phyloP scores from a whole-genome alignment of 805 yeast species.

The Yarrowia sp. region DNA sequence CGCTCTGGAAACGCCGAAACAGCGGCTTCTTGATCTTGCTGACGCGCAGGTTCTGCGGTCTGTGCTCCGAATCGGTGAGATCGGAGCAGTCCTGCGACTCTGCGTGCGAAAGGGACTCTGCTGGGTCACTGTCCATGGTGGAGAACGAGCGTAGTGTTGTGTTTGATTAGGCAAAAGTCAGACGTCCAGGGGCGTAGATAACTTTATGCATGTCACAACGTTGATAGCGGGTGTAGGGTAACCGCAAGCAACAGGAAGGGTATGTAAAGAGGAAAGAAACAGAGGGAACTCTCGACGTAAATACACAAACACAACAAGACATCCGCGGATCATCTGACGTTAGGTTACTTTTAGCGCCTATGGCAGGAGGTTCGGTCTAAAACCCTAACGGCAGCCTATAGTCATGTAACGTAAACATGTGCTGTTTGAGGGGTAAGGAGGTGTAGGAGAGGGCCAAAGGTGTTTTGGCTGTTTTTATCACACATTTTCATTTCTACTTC shows the following conservation, averaged over 20 bases:
- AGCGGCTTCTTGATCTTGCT: constrained; percentile 2
- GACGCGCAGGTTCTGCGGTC: neutral
- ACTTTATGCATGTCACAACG: constrained; percentile 17
- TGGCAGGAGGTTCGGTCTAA: too few relatives aligned
- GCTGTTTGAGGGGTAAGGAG: too few relatives aligned
- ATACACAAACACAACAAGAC: too few relatives aligned
- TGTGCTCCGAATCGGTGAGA: constrained; percentile 3
- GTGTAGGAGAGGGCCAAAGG: too few relatives aligned
- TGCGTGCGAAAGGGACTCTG: neutral
- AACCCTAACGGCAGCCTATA: neutral
- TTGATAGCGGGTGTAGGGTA: neutral
- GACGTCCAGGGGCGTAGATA: constrained; percentile 24
- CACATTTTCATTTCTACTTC: too few relatives aligned
- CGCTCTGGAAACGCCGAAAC: constrained; percentile 1
- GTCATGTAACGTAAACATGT: neutral
- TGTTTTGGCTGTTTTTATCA: too few relatives aligned
- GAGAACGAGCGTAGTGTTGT: neutral
- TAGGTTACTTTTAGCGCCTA: too few relatives aligned
- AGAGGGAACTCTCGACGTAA: too few relatives aligned
- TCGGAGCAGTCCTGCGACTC: constrained; percentile 8
- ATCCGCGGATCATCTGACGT: neutral
- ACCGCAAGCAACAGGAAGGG: too few relatives aligned
- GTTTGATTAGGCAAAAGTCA: constrained; percentile 12
- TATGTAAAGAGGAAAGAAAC: too few relatives aligned
- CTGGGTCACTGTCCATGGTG: neutral